Percentiles rank a stretch among this genome's conserved stretches.
These are phyloP conservation scores for Falciphora oryzae DNA, from an alignment of 2,329 filamentous ascomycete genomes.

Conservation along the genomic window DNA sequence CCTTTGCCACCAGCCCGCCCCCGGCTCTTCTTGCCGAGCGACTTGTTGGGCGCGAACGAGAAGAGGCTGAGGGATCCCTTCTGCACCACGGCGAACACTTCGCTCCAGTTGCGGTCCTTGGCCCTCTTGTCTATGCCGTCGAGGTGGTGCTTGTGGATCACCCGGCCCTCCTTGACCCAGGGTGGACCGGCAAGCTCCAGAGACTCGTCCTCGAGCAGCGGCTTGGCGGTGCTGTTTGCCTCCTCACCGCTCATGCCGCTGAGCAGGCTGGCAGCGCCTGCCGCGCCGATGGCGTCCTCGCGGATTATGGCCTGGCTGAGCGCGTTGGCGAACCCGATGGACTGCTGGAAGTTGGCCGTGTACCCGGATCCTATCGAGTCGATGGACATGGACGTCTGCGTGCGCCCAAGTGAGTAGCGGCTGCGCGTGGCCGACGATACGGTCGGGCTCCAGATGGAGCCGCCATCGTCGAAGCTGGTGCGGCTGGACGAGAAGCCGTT, in stretches of 20 bases:
- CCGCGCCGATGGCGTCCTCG: slow-evolving; percentile 56
- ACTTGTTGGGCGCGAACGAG: slow-evolving; percentile 82
- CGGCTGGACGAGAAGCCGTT: slow-evolving; percentile 81
- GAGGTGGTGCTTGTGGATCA: slow-evolving; percentile 94
- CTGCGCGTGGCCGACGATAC: slow-evolving; percentile 91
- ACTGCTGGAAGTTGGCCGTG: slow-evolving; percentile 74
- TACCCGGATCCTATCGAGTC: slow-evolving; percentile 79
- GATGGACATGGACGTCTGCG: slow-evolving; percentile 85
- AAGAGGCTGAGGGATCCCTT: slow-evolving; percentile 93
- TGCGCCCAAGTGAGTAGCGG: slow-evolving; percentile 86
- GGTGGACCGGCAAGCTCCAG: slow-evolving; percentile 90
- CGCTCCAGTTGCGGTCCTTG: slow-evolving; percentile 89
- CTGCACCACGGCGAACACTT: slow-evolving; percentile 93
- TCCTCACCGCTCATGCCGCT: slow-evolving; percentile 40
- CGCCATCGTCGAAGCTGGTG: slow-evolving; percentile 88
- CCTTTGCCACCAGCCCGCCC: slow-evolving; percentile 25
- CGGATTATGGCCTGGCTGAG: slow-evolving; percentile 95
- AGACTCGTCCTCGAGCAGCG: slow-evolving; percentile 84
- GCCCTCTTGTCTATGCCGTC: slow-evolving; percentile 86
- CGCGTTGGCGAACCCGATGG: slow-evolving; percentile 95
- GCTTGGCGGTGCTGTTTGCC: slow-evolving; percentile 28
- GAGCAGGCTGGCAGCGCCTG: slow-evolving; percentile 24
- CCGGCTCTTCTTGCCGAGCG: slow-evolving; percentile 61
- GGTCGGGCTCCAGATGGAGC: slow-evolving; percentile 82
- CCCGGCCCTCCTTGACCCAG: slow-evolving; percentile 94